Evolutionary conservation across 1,284 basidiomycete species (phyloP).

Genomic region (Pholiota adiposa): DNA sequence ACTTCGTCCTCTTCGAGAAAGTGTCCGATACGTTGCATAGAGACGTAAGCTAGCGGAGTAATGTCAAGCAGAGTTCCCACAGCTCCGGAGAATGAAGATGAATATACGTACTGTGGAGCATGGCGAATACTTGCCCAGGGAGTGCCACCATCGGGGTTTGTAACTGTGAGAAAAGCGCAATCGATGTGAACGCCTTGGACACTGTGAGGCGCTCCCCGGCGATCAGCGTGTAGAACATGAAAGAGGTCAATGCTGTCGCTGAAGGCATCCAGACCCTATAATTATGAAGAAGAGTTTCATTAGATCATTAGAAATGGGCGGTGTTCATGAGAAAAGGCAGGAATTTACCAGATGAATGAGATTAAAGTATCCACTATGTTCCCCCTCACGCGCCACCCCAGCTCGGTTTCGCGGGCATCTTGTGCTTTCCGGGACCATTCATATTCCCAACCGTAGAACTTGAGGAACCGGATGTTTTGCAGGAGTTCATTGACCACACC

Average conservation of each 20-base stretch:
- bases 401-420: conserved; percentile 56
- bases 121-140: conserved; percentile 64
- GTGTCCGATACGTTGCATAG: conserved; percentile 70
- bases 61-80: conserved; percentile 10
- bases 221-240: conserved; percentile 67
- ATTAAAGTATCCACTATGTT: conserved; percentile 62
- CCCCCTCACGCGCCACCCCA: conserved; percentile 66
- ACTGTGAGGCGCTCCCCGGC: conserved; percentile 63
- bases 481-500: conserved; percentile 81
- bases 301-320: not conserved
- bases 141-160: conserved; percentile 68
- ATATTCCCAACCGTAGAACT: conserved; percentile 74
- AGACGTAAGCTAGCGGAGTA: conserved; percentile 57
- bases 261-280: conserved; percentile 73
- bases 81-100: not conserved
- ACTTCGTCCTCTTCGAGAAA: conserved; percentile 69
- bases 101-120: conserved; percentile 55
- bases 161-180: conserved; percentile 66
- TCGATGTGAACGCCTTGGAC: conserved; percentile 70
- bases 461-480: conserved; percentile 72
- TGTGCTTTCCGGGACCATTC: conserved; percentile 58
- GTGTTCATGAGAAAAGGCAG: not conserved
- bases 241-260: conserved; percentile 64
- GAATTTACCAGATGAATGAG: conserved; percentile 62
- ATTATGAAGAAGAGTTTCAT: no score